Conservation (phyloP, 768 basidiomycete genomes). For the Chiua virens region DNA sequence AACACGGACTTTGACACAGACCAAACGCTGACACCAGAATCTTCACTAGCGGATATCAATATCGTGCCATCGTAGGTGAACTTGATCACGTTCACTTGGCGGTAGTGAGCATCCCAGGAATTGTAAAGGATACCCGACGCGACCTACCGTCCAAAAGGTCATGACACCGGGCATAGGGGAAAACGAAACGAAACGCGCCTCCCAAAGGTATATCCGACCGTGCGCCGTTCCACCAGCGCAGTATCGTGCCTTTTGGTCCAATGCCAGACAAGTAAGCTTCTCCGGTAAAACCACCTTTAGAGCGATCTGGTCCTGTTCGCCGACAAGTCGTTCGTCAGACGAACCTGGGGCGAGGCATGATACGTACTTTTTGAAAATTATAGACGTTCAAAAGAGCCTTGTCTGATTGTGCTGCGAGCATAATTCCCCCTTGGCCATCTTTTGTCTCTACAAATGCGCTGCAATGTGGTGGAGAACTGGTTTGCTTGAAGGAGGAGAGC, state of each 20-base stretch:
- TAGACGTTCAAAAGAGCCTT: slow-evolving; percentile 90
- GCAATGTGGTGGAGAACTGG: slow-evolving; percentile 61
- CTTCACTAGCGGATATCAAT: slow-evolving; percentile 85
- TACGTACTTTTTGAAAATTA: slow-evolving; percentile 84
- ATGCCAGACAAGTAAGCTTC: slow-evolving; percentile 75
- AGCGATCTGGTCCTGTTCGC: slow-evolving; percentile 79
- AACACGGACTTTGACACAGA: slow-evolving; percentile 73
- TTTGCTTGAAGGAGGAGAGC: slow-evolving; percentile 89
- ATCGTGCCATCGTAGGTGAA: slow-evolving; percentile 83
- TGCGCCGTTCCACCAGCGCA: slow-evolving; percentile 87
- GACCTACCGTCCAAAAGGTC: slow-evolving; percentile 50
- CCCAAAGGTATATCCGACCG: slow-evolving; percentile 95
- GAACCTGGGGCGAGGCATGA: background rate
- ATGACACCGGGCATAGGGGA: slow-evolving; percentile 1
- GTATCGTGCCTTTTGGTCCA: slow-evolving; percentile 70
- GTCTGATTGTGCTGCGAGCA: slow-evolving; percentile 83
- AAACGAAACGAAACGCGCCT: slow-evolving; percentile 55
- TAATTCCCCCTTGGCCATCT: slow-evolving; percentile 76
- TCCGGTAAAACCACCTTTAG: slow-evolving; percentile 88
- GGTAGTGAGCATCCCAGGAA: slow-evolving; percentile 95
- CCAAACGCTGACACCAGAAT: slow-evolving; percentile 90
- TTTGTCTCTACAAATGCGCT: slow-evolving; percentile 67
- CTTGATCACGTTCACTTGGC: slow-evolving; percentile 75
- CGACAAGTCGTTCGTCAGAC: background rate
- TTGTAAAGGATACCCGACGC: slow-evolving; percentile 92